Evolutionary conservation across 2,329 filamentous ascomycete species (phyloP).

Genomic region (Neophaeococcomyces mojaviensis): DNA sequence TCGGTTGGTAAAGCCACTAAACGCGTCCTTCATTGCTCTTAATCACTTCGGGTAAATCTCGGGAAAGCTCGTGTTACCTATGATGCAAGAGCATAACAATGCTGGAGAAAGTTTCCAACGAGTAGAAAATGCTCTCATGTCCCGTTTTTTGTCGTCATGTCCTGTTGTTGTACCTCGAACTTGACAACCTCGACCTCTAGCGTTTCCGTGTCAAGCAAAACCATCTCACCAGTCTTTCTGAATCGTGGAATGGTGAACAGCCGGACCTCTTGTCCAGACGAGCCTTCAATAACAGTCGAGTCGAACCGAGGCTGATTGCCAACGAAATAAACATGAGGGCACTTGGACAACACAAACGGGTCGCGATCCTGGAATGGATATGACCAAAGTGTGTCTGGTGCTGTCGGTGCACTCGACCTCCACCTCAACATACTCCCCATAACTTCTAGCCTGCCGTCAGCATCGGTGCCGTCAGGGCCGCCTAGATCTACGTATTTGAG

Average conservation of each 20-base stretch:
- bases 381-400: constrained; percentile 93
- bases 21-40: neutral
- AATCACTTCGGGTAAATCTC: neutral
- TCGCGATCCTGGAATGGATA: constrained; percentile 95
- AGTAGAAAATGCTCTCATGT: neutral
- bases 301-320: constrained; percentile 76
- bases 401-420: constrained; percentile 85
- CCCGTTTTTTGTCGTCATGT: constrained; percentile 6
- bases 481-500: constrained; percentile 71
- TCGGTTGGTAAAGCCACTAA: neutral
- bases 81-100: no score
- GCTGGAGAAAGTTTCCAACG: no score
- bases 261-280: constrained; percentile 61
- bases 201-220: constrained; percentile 79
- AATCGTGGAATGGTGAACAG: constrained; percentile 82
- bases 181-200: constrained; percentile 68
- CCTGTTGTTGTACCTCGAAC: constrained; percentile 36
- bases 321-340: constrained; percentile 85
- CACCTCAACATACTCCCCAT: constrained; percentile 93
- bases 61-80: no score
- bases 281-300: constrained; percentile 58
- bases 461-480: constrained; percentile 22
- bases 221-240: constrained; percentile 65
- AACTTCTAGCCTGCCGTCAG: constrained; percentile 60
- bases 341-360: constrained; percentile 75